phyloP scores from a whole-genome alignment of 495 filamentous ascomycete genomes.

The Aspergillus cristatus region DNA sequence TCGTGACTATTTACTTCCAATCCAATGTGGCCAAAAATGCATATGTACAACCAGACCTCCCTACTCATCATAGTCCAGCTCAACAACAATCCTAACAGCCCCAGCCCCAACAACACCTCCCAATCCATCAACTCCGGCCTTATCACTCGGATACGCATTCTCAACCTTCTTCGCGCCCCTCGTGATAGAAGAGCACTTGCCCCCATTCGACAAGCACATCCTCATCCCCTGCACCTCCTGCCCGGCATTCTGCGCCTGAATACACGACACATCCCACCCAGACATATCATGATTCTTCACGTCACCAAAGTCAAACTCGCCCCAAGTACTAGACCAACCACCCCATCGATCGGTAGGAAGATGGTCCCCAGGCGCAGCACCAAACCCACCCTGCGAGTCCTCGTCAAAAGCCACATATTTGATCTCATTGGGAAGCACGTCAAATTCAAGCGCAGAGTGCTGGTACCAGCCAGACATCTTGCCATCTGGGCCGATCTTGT shows the following conservation, averaged over 20 bases:
- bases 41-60: too few species aligned
- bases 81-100: slow-evolving; percentile 19
- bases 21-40: too few species aligned
- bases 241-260: slow-evolving; percentile 29
- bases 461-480: slow-evolving; percentile 38
- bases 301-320: slow-evolving; percentile 35
- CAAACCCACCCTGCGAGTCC: slow-evolving; percentile 34
- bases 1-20: too few species aligned
- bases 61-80: slow-evolving; percentile 25
- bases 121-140: slow-evolving; percentile 25
- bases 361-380: slow-evolving; percentile 24
- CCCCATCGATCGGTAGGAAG: slow-evolving; percentile 27
- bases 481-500: slow-evolving; percentile 40
- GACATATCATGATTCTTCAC: slow-evolving; percentile 27
- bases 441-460: slow-evolving; percentile 32
- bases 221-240: slow-evolving; percentile 28
- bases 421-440: slow-evolving; percentile 32
- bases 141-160: slow-evolving; percentile 24
- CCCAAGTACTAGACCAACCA: slow-evolving; percentile 36
- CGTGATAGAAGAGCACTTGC: slow-evolving; percentile 27
- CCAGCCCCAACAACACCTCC: slow-evolving; percentile 22
- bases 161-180: slow-evolving; percentile 18
- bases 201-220: slow-evolving; percentile 23
- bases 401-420: slow-evolving; percentile 40
- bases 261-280: slow-evolving; percentile 39